Percentiles rank a stretch among this genome's conserved stretches.
phyloP scores from a whole-genome alignment of 306 rosid genomes.

The Hippophae tibetana region DNA sequence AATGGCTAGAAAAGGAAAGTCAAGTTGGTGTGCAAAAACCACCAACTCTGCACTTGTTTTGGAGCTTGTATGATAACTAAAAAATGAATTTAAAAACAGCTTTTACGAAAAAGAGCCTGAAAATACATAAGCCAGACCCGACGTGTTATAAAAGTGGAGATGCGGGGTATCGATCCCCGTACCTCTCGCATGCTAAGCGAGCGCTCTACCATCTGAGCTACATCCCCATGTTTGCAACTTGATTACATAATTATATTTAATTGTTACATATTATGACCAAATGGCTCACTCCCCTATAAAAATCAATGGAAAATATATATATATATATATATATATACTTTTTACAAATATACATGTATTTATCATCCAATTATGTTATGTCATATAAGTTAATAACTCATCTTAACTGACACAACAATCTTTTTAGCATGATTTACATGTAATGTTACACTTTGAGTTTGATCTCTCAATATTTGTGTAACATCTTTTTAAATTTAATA shows the following conservation, averaged over 20 bases:
- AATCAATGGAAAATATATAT: no score
- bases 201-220: constrained; percentile 99
- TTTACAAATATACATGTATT: no score
- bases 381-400: not conserved
- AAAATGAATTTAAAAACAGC: not conserved
- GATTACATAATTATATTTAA: not conserved
- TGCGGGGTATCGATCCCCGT: constrained; percentile 93
- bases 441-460: no score
- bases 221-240: constrained; percentile 29
- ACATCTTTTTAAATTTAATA: no score
- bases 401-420: no score
- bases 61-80: not conserved
- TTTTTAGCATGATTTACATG: no score
- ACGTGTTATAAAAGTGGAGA: constrained; percentile 29
- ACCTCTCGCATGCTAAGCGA: constrained; percentile 96
- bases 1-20: constrained; percentile 21
- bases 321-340: no score
- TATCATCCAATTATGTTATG: no score
- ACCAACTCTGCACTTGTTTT: constrained; percentile 32
- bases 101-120: not conserved
- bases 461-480: no score
- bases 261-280: no score
- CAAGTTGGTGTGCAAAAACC: constrained; percentile 18
- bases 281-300: no score
- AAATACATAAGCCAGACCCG: no score